Evolutionary conservation across 495 filamentous ascomycete genomes (phyloP).

Genomic region (Aspergillus mulundensis): DNA sequence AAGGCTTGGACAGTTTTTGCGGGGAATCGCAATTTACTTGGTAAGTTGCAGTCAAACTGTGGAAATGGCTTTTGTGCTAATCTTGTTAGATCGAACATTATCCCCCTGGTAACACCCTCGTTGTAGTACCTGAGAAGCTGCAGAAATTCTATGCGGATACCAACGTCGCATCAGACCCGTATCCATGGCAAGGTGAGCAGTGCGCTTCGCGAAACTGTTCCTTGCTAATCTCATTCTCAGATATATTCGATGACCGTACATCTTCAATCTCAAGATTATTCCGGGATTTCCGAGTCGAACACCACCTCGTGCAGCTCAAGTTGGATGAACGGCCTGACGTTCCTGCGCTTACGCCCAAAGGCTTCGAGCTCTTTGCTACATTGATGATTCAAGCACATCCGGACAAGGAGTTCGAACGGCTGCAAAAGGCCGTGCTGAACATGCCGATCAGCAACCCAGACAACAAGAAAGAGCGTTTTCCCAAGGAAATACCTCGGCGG

Average conservation of each 20-base stretch:
- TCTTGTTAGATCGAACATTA: slow-evolving; percentile 68
- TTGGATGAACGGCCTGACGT: slow-evolving; percentile 58
- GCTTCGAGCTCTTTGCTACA: slow-evolving; percentile 77
- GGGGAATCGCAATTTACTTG: slow-evolving; percentile 73
- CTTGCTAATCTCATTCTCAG: slow-evolving; percentile 23
- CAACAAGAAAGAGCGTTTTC: slow-evolving; percentile 68
- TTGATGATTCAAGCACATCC: slow-evolving; percentile 73
- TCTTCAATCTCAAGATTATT: slow-evolving; percentile 68
- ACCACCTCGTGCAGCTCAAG: slow-evolving; percentile 71
- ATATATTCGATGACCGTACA: slow-evolving; percentile 50
- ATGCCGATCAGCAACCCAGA: slow-evolving; percentile 76
- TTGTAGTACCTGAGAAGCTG: slow-evolving; percentile 81
- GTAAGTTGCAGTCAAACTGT: slow-evolving; percentile 41
- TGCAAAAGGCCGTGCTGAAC: slow-evolving; percentile 66
- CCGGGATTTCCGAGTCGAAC: slow-evolving; percentile 69
- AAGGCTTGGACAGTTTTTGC: slow-evolving; percentile 66
- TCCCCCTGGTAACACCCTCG: slow-evolving; percentile 65
- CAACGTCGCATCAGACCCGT: slow-evolving; percentile 56
- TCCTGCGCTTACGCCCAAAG: slow-evolving; percentile 73
- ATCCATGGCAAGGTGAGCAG: slow-evolving; percentile 59
- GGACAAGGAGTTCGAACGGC: slow-evolving; percentile 67
- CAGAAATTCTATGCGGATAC: slow-evolving; percentile 70
- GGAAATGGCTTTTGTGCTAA: neutral
- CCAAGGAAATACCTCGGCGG: slow-evolving; percentile 70
- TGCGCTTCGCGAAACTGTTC: neutral